phyloP scores from a whole-genome alignment of 1,284 basidiomycete genomes.

The Inonotus obliquus region DNA sequence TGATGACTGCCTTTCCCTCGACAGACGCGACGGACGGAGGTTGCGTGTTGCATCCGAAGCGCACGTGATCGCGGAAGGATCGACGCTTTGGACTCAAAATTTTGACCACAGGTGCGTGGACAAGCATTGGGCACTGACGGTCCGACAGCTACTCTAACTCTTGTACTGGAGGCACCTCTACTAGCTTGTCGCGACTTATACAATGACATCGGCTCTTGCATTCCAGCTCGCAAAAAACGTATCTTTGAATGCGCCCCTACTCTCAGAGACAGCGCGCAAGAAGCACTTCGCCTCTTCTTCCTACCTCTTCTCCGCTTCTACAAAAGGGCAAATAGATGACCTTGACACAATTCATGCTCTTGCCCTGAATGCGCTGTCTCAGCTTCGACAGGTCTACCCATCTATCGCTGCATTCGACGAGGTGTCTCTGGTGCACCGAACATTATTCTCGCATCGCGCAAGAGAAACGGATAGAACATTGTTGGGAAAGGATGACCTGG shows the following conservation, averaged over 20 bases:
- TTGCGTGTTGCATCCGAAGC: background rate
- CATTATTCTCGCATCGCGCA: conserved; percentile 79
- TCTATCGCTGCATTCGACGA: conserved; percentile 61
- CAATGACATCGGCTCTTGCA: conserved; percentile 77
- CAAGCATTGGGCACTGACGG: too few species aligned
- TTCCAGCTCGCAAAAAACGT: conserved; percentile 77
- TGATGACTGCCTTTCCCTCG: background rate
- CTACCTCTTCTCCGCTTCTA: conserved; percentile 84
- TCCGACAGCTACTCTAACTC: too few species aligned
- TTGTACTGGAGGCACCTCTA: too few species aligned
- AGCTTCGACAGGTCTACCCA: conserved; percentile 66
- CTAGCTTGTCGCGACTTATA: too few species aligned
- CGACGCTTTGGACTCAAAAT: background rate
- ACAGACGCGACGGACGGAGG: background rate
- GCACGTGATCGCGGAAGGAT: conserved; percentile 4
- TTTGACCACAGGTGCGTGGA: background rate
- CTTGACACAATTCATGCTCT: conserved; percentile 85
- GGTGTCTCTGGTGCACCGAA: background rate
- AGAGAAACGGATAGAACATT: conserved; percentile 82
- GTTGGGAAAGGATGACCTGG: conserved; percentile 60
- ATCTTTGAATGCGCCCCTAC: conserved; percentile 75
- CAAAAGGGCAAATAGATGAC: conserved; percentile 74
- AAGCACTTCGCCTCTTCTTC: conserved; percentile 52
- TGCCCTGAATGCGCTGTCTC: conserved; percentile 76
- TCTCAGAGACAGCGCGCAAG: conserved; percentile 64